Base-by-base conservation (phyloP, 2,329 filamentous ascomycete species). In the Botryosphaeria dothidea region DNA sequence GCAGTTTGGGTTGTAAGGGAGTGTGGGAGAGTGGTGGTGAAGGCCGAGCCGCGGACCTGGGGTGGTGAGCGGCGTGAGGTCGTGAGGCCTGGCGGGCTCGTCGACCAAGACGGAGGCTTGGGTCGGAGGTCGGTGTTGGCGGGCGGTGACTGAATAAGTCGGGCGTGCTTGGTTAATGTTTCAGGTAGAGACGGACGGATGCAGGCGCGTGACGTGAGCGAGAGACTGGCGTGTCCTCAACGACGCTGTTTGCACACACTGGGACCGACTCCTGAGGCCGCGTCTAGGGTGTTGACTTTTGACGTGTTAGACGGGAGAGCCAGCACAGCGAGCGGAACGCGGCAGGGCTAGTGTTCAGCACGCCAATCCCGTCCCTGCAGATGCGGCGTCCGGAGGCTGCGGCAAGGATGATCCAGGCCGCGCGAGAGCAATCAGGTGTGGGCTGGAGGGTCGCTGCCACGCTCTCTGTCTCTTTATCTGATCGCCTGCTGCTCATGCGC, bases 281-380 rank as follows among this genome's bases (percentile, higher is more conserved):
- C n/a, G 29, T 43, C 11, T 8, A 31, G 54, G 34, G 56, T n/a
- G 56, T 36, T 27, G 54, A 17, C 46, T n/a, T n/a, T n/a, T n/a
- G 54, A 57, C 21, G 54, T 19, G 54, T 43, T 41, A 21, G 15
- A 36, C 38, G 51, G 49, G 13, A 19, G 49, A 31, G 34, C 31
- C 38, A 58, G 54, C 54, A 21, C 54, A 46, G 38, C 41, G 38
- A 29, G 54, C 54, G 54, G 54, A 56, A 23, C 52, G 31, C 31
- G 34, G 52, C 34, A 27, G 31, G 27, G 52, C 17, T n/a, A 19
- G 17, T 11, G 17, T 19, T 34, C 27, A 36, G 27, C 56, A 60
- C 56, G 56, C 56, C 56, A 60, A 60, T 60, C 56, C 27, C 41
- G 56, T 34, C 56, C 56, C 56, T 60, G 56, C 56, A 58, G 54